Base-by-base conservation (phyloP, 2,329 filamentous ascomycete species). In the Pyricularia sp. region DNA sequence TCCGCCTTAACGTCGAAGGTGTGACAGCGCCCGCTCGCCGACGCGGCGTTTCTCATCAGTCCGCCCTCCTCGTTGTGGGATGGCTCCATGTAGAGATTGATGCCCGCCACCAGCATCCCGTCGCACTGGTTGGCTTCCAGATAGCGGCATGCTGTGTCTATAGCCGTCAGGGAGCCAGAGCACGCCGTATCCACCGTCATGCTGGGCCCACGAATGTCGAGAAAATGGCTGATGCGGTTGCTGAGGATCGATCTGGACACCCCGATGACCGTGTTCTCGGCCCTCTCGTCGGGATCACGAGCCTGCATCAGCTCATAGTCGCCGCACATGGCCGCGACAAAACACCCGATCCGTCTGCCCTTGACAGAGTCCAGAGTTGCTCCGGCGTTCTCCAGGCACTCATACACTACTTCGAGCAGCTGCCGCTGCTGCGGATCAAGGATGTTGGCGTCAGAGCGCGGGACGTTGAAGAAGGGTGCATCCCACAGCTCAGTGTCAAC, bases 1-100 rank as follows among this genome's bases (percentile, higher is more conserved):
- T 81, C 76, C 0, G 80, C 83, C 2, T 71, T 70, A 1, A 73
- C 70, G 69, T 83, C 81, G 31, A 79, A 83, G 3, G 72, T 74
- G 65, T 77, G 71, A 69, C 73, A 77, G 11, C 67, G 69, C 2
- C 70, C 73, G 58, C 23, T 61, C 25, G 64, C 64, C 31, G 64
- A 36, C 11, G 73, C 72, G 3, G 71, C 70, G 11, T 71, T 73
- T 6, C 73, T 69, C 50, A 74, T 64, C 17, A 61, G 58, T n/a
- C 70, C 70, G 50, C 70, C 64, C 31, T 71, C 63, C 69, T 31
- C 66, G 68, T 23, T 61, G 70, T 68, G 20, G 26, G 36, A 31
- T 1, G 64, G 68, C 23, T 64, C 36, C 11, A 69, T n/a, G 58
- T 63, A 63, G 1, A 68, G 66, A 12, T 64, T 68, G 58, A 42